These are phyloP conservation scores for Xerophyta viscosa DNA, from an alignment of 106 monocot genomes.

Conservation along the genomic window DNA sequence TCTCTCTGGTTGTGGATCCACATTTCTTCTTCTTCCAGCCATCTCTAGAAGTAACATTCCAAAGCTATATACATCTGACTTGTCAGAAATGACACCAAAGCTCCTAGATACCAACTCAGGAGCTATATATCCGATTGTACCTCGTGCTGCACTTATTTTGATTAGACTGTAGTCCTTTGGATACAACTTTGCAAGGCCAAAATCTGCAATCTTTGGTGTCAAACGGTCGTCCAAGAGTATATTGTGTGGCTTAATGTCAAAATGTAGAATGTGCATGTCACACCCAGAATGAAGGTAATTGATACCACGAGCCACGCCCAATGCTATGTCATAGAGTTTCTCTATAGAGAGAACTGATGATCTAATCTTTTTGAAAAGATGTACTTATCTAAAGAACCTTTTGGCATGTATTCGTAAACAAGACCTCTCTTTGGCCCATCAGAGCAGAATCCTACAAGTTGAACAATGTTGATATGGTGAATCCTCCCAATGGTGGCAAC, in stretches of 20 bases:
- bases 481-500: conserved; percentile 49
- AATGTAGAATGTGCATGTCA: conserved; percentile 43
- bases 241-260: conserved; percentile 52
- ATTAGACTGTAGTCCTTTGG: conserved; percentile 21
- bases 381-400: conserved; percentile 36
- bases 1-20: conserved; percentile 8
- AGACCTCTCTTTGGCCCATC: conserved; percentile 34
- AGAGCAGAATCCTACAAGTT: conserved; percentile 41
- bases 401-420: conserved; percentile 42
- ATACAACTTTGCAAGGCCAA: conserved; percentile 35
- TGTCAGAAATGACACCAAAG: conserved; percentile 35
- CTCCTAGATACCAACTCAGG: conserved; percentile 37
- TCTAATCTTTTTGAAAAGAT: conserved; percentile 3
- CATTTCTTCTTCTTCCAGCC: conserved; percentile 29
- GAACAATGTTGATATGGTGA: conserved; percentile 36
- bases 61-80: conserved; percentile 48
- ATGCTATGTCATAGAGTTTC: conserved; percentile 21
- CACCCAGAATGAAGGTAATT: conserved; percentile 41
- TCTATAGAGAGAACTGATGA: neutral
- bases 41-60: conserved; percentile 45
- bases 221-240: conserved; percentile 30
- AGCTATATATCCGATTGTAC: conserved; percentile 42
- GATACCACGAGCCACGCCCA: conserved; percentile 33
- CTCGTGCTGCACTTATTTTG: conserved; percentile 13
- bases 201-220: conserved; percentile 26